phyloP scores from a whole-genome alignment of 2,329 filamentous ascomycete species.

The Verticillium longisporum region DNA sequence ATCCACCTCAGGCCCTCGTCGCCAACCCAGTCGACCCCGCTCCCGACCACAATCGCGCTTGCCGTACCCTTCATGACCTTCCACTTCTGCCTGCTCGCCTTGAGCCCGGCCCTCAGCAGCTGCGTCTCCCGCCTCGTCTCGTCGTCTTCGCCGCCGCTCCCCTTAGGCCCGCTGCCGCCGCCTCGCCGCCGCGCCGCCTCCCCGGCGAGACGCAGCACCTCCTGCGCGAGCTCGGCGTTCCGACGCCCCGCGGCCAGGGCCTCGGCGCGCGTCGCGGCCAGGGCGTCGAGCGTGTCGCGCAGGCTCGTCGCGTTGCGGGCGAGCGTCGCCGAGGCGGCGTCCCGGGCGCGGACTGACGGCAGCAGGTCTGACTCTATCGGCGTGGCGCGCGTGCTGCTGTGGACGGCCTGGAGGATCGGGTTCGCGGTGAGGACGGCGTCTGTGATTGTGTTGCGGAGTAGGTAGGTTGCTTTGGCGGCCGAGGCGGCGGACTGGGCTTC shows the following conservation, averaged over 20 bases:
- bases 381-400: slow-evolving; percentile 57
- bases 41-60: slow-evolving; percentile 73
- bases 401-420: slow-evolving; percentile 71
- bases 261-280: slow-evolving; percentile 52
- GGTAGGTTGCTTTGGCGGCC: slow-evolving; percentile 62
- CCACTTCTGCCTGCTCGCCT: slow-evolving; percentile 59
- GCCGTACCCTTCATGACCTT: slow-evolving; percentile 70
- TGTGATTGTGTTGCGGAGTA: slow-evolving; percentile 61
- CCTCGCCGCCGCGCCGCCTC: slow-evolving; percentile 45
- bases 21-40: slow-evolving; percentile 73
- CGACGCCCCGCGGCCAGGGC: slow-evolving; percentile 47
- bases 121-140: slow-evolving; percentile 49
- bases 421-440: slow-evolving; percentile 65
- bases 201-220: slow-evolving; percentile 57
- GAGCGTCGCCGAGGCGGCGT: slow-evolving; percentile 57
- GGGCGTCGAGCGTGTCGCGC: slow-evolving; percentile 40
- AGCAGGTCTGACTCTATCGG: slow-evolving; percentile 66
- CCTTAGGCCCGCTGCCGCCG: slow-evolving; percentile 32
- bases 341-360: slow-evolving; percentile 59
- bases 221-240: slow-evolving; percentile 57
- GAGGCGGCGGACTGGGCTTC: slow-evolving; percentile 60
- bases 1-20: slow-evolving; percentile 62
- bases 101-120: slow-evolving; percentile 51
- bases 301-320: slow-evolving; percentile 51
- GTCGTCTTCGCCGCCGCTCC: slow-evolving; percentile 47